Base-by-base conservation (phyloP, 2,329 filamentous ascomycete genomes). In the Pleomassaria siparia region DNA sequence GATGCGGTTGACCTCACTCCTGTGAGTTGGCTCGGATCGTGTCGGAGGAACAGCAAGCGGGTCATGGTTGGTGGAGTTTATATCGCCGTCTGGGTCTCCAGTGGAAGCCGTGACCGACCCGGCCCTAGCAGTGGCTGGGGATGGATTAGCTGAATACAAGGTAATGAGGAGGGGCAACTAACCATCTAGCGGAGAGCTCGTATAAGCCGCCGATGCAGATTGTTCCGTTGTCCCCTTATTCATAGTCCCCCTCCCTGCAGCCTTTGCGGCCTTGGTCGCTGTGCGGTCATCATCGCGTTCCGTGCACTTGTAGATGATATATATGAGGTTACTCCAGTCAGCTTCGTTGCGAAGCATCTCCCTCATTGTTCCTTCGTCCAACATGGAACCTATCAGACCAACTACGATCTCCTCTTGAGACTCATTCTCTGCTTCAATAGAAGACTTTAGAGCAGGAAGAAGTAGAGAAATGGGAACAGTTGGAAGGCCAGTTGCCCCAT, bases 261-360 rank as follows among this genome's bases (percentile, higher is more conserved):
- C 52, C 12, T 25, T 29, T 4, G 43, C 35, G 30, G 60, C 53
- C 11, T 28, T 25, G 3, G 40, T 26, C 29, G 30, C 22, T 28
- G 55, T 26, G 51, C 51, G 20, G 21, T 60, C 54, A 33, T 69
- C 63, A n/a, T 61, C 58, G 42, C 66, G 64, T 46, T 63, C 64
- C 18, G 61, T 59, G 43, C 85, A 88, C 45, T 76, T 76, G 3
- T 74, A 73, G 2, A 82, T 81, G 15, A 87, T 78, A 16, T 81
- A 75, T 15, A 88, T 76, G 47, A 87, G 74, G 4, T 77, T 69
- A 2, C 78, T 76, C 84, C 86, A 87, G 62, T 88, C 84, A 58
- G 87, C 84, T 46, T 87, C 84, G 33, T 85, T 81, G 36, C 80
- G 70, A 18, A 88, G 69, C 40, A 85, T 72, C 12, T 73, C 72